These are phyloP conservation scores for Epichloe uncinata DNA, from an alignment of 2,329 filamentous ascomycete species.

Conservation along the genomic window DNA sequence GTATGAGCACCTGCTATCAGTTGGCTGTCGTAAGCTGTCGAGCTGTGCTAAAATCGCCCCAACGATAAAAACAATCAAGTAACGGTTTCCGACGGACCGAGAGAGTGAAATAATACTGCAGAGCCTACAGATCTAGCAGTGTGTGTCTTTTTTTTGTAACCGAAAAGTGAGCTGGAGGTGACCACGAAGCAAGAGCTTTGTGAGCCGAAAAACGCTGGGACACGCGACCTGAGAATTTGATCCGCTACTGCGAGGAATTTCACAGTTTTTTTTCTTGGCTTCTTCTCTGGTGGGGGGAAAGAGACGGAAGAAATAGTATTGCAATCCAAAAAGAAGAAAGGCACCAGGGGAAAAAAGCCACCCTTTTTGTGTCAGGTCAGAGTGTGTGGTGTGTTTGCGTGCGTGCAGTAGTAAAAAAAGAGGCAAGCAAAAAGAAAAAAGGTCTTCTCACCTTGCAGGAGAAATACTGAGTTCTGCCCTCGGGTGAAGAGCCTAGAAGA, in stretches of 20 bases:
- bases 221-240: background rate
- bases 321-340: constrained; percentile 4
- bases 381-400: background rate
- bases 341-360: background rate
- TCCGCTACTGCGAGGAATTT: constrained; percentile 1
- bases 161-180: background rate
- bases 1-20: too few relatives aligned
- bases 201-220: background rate
- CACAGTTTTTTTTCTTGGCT: background rate
- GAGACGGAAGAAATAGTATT: background rate
- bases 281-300: background rate
- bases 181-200: background rate
- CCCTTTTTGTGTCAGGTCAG: background rate
- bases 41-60: too few relatives aligned
- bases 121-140: too few relatives aligned
- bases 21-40: too few relatives aligned
- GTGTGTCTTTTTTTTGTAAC: background rate
- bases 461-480: too few relatives aligned
- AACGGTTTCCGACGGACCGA: too few relatives aligned
- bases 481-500: background rate
- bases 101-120: too few relatives aligned
- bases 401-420: background rate
- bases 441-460: too few relatives aligned
- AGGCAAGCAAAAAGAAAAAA: background rate
- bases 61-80: too few relatives aligned